Conservation (phyloP, 176 grass and related monocot genomes). For the Luzula sylvatica region DNA sequence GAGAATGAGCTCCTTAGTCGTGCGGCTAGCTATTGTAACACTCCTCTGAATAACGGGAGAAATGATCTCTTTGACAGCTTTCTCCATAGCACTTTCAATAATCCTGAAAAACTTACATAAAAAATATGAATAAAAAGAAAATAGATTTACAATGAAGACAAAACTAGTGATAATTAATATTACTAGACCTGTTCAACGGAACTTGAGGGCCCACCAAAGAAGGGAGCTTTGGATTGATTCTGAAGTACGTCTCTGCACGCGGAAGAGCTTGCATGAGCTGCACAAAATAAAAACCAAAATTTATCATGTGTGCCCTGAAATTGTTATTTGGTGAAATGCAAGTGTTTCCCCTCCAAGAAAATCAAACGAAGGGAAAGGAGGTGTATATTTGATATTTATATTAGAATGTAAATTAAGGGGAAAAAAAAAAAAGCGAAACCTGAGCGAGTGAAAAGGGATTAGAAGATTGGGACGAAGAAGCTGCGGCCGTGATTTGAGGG, state of each 20-base stretch:
- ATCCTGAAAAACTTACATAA: slow-evolving; percentile 41
- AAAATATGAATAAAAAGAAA: slow-evolving; percentile 3
- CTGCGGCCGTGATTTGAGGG: slow-evolving; percentile 47
- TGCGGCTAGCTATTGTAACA: slow-evolving; percentile 93
- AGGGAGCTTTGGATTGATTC: slow-evolving; percentile 87
- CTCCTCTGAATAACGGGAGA: slow-evolving; percentile 93
- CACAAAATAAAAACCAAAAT: slow-evolving; percentile 15
- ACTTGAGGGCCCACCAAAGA: slow-evolving; percentile 55
- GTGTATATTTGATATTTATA: too few relatives aligned
- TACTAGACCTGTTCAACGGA: slow-evolving; percentile 67
- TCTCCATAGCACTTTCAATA: slow-evolving; percentile 88
- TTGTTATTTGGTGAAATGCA: not conserved
- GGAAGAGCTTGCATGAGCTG: slow-evolving; percentile 90
- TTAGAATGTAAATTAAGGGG: not conserved
- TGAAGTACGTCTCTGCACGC: slow-evolving; percentile 65
- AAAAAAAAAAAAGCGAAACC: slow-evolving; percentile 37
- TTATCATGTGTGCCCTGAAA: too few relatives aligned
- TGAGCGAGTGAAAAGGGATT: slow-evolving; percentile 80
- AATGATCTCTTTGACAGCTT: slow-evolving; percentile 85
- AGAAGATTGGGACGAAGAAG: slow-evolving; percentile 46
- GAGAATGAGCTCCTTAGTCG: slow-evolving; percentile 90
- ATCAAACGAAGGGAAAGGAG: not conserved
- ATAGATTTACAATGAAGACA: slow-evolving; percentile 5
- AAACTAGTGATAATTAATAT: slow-evolving; percentile 9
- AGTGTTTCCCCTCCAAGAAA: slow-evolving; percentile 1